These are phyloP conservation scores for Lunularia cruciata DNA, from an alignment of 225 moss, liverwort and hornwort genomes.

Conservation along the genomic window DNA sequence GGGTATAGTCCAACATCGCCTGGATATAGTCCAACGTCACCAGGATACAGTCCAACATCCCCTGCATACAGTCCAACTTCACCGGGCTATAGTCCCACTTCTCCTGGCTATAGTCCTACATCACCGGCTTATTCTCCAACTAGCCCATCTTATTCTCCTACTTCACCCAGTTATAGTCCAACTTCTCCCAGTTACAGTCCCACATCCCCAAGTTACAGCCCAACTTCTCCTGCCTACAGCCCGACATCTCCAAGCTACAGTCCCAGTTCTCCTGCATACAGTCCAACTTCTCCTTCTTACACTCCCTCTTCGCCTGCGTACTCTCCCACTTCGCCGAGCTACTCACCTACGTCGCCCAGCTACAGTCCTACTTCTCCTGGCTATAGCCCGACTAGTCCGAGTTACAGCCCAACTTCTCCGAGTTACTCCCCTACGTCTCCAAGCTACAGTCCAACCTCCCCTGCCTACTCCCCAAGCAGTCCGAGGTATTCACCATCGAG, in stretches of 20 bases:
- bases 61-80: conserved; percentile 79
- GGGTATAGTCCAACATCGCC: conserved; percentile 87
- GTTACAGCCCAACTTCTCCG: conserved; percentile 85
- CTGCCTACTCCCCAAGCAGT: conserved; percentile 77
- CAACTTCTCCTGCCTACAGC: conserved; percentile 60
- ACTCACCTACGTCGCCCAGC: conserved; percentile 79
- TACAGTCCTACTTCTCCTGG: conserved; percentile 94
- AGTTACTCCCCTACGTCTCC: conserved; percentile 85
- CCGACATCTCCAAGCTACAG: conserved; percentile 81
- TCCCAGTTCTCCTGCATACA: conserved; percentile 58
- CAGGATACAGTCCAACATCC: conserved; percentile 74
- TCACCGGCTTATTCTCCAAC: conserved; percentile 88
- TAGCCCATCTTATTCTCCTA: conserved; percentile 76
- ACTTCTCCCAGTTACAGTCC: conserved; percentile 84
- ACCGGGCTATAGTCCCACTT: conserved; percentile 70
- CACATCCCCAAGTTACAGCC: conserved; percentile 69
- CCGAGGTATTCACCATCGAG: conserved; percentile 82
- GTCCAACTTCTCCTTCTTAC: conserved; percentile 74
- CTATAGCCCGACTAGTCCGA: conserved; percentile 79
- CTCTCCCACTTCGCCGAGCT: conserved; percentile 74
- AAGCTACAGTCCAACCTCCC: conserved; percentile 87
- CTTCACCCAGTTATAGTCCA: conserved; percentile 71
- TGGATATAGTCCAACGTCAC: conserved; percentile 76
- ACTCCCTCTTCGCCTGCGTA: conserved; percentile 87
- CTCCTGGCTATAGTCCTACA: conserved; percentile 78